Evolutionary conservation across 2,329 filamentous ascomycete species (phyloP).

Genomic region (Neonectria magnoliae): DNA sequence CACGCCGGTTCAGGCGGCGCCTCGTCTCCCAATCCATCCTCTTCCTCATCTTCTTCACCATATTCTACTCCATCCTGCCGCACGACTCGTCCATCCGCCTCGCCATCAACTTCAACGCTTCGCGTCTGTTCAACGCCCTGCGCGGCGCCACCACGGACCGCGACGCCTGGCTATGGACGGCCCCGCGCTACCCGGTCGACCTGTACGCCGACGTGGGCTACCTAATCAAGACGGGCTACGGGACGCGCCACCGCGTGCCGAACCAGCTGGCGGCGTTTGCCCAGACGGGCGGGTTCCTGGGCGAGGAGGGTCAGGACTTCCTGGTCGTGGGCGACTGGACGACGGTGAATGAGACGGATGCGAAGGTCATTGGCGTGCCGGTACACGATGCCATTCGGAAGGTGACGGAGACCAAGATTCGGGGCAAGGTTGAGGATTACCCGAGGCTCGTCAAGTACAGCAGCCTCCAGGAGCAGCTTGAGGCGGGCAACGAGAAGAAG

Average conservation of each 20-base stretch:
- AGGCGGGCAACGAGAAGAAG: conserved; percentile 49
- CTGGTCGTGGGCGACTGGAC: conserved; percentile 64
- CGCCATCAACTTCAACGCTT: conserved; percentile 47
- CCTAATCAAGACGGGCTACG: conserved; percentile 66
- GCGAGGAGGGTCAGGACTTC: conserved; percentile 52
- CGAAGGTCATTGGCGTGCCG: conserved; percentile 44
- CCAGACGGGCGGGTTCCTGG: conserved; percentile 46
- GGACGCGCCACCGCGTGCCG: conserved; percentile 59
- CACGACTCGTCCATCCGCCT: conserved; percentile 47
- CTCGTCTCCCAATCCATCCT: conserved; percentile 36
- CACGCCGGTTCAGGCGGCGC: conserved; percentile 45
- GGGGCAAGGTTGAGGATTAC: conserved; percentile 41
- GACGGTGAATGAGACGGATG: conserved; percentile 46
- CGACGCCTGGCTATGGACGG: conserved; percentile 54
- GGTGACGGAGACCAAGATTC: conserved; percentile 47
- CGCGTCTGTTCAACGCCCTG: conserved; percentile 46
- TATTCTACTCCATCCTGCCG: conserved; percentile 46
- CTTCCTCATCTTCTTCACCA: conserved; percentile 37
- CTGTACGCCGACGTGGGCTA: conserved; percentile 58
- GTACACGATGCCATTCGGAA: conserved; percentile 55
- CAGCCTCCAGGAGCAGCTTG: conserved; percentile 51
- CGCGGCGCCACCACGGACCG: conserved; percentile 41
- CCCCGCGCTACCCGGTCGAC: conserved; percentile 55
- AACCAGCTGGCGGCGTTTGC: conserved; percentile 58
- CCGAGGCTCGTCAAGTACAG: conserved; percentile 54